Conservation (phyloP, 768 basidiomycete genomes). For the Boletus rex-veris region DNA sequence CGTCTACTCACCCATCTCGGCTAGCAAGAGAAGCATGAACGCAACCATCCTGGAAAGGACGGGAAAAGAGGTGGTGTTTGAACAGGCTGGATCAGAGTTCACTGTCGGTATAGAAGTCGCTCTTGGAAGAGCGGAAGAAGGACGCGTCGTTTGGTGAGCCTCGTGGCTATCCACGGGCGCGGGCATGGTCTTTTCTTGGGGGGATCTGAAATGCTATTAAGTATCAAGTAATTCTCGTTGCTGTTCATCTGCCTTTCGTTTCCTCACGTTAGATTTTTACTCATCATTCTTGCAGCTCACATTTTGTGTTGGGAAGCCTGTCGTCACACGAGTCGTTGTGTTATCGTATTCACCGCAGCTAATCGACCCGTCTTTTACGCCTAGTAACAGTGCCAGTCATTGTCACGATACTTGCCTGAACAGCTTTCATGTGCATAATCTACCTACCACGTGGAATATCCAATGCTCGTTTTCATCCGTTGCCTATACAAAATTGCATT, state of each 20-base stretch:
- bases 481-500: background rate
- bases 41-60: conserved; percentile 8
- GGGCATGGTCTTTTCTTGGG: background rate
- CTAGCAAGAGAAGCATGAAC: conserved; percentile 12
- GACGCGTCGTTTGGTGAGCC: conserved; percentile 30
- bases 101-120: conserved; percentile 31
- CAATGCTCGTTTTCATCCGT: background rate
- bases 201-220: conserved; percentile 2
- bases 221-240: conserved; percentile 15
- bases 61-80: conserved; percentile 24
- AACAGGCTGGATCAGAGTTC: conserved; percentile 27
- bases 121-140: conserved; percentile 32
- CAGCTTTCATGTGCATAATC: conserved; percentile 21
- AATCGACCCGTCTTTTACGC: conserved; percentile 7
- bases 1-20: conserved; percentile 16
- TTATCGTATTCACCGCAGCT: conserved; percentile 7
- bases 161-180: background rate
- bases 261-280: background rate
- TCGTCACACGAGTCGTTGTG: background rate
- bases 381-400: conserved; percentile 6
- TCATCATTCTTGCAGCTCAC: background rate
- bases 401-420: conserved; percentile 9
- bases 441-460: conserved; percentile 3
- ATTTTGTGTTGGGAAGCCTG: background rate
- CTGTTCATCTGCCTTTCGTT: conserved; percentile 14